Evolutionary conservation across 352 stramenopile genomes (phyloP).

Genomic region (Phytopythium kandeliae): DNA sequence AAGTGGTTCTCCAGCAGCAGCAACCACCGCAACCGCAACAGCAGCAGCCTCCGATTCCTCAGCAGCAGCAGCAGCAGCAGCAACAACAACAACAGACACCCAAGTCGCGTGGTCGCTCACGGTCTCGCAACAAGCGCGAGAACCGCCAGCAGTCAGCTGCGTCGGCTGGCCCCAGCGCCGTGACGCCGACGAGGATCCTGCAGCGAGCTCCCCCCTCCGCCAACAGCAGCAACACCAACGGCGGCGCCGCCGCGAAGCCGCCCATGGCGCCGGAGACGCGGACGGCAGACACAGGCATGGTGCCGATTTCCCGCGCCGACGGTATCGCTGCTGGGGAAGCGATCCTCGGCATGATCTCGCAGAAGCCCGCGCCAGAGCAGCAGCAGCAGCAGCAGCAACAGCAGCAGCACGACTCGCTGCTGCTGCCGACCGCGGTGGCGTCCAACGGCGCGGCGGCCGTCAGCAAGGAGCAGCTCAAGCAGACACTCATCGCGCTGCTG

Average conservation of each 20-base stretch:
- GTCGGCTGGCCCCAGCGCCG: slow-evolving; percentile 1
- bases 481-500: slow-evolving; percentile 72
- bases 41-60: slow-evolving; percentile 27
- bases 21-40: slow-evolving; percentile 19
- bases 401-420: slow-evolving; percentile 13
- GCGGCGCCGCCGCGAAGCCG: slow-evolving; percentile 8
- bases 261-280: neutral
- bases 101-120: slow-evolving; percentile 29
- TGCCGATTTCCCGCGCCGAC: slow-evolving; percentile 70
- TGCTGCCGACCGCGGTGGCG: slow-evolving; percentile 6
- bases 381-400: slow-evolving; percentile 25
- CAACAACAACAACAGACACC: slow-evolving; percentile 20
- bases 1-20: slow-evolving; percentile 19
- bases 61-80: slow-evolving; percentile 34
- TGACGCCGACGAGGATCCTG: slow-evolving; percentile 52
- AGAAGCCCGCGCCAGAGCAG: slow-evolving; percentile 16
- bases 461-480: slow-evolving; percentile 85
- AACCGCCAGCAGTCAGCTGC: slow-evolving; percentile 29
- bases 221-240: slow-evolving; percentile 23
- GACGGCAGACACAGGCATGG: slow-evolving; percentile 25
- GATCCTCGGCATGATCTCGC: slow-evolving; percentile 80
- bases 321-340: slow-evolving; percentile 75
- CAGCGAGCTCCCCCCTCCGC: slow-evolving; percentile 45
- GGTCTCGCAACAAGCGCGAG: slow-evolving; percentile 50
- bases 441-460: slow-evolving; percentile 18